phyloP scores from a whole-genome alignment of 192 early-diverging fungal species.

The Coemansia guatemalensis region DNA sequence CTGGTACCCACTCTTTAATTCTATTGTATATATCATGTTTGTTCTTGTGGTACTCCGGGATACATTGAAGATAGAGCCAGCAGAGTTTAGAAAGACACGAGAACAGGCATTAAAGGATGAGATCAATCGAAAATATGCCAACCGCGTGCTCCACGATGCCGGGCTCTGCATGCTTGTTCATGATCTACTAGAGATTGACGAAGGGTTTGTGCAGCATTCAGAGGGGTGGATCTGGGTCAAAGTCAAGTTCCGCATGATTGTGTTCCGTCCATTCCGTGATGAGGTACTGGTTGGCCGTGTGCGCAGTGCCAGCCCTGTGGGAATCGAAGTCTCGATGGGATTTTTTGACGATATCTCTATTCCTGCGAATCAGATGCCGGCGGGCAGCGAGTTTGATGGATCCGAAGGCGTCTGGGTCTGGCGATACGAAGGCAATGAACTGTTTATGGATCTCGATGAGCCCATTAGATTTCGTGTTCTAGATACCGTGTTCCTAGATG shows the following conservation, averaged over 20 bases:
- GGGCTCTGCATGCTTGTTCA: conserved; percentile 86
- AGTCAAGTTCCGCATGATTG: conserved; percentile 80
- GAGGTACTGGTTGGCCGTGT: conserved; percentile 84
- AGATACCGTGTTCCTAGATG: conserved; percentile 73
- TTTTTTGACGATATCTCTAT: conserved; percentile 94
- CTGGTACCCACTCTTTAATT: neutral
- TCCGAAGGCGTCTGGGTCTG: conserved; percentile 83
- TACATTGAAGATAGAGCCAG: conserved; percentile 80
- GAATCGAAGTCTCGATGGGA: conserved; percentile 72
- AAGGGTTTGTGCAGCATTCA: conserved; percentile 81
- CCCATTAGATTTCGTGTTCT: conserved; percentile 76
- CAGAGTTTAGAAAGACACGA: conserved; percentile 74
- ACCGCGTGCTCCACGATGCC: conserved; percentile 81
- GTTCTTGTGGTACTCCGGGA: conserved; percentile 79
- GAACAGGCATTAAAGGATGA: conserved; percentile 80
- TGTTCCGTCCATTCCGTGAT: conserved; percentile 89
- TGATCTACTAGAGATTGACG: conserved; percentile 80
- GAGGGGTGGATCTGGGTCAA: conserved; percentile 75
- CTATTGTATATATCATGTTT: conserved; percentile 66
- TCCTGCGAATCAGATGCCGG: conserved; percentile 63
- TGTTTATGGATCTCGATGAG: conserved; percentile 84
- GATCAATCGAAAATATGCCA: conserved; percentile 90
- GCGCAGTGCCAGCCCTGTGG: conserved; percentile 64
- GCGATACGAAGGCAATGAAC: conserved; percentile 71
- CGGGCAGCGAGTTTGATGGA: conserved; percentile 63